These are phyloP conservation scores for Zopfochytrium polystomum DNA, from an alignment of 371 early-diverging fungal species.

Conservation along the genomic window DNA sequence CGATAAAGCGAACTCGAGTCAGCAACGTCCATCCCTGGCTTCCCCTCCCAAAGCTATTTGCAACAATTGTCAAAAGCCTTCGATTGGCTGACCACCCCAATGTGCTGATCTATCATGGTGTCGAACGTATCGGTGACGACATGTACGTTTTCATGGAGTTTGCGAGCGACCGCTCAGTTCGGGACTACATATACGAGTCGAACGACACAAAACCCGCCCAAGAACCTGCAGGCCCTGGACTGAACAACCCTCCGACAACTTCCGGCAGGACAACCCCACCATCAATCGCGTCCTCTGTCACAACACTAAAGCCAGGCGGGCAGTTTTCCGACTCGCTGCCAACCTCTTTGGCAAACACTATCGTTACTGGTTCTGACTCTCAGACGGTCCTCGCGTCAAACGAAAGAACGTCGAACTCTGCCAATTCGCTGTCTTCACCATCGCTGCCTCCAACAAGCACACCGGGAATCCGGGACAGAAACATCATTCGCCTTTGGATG, in stretches of 20 bases:
- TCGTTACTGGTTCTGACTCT: background rate
- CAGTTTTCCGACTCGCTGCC: background rate
- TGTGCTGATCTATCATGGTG: constrained; percentile 7
- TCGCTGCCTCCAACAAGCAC: too few species aligned
- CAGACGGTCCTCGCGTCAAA: too few species aligned
- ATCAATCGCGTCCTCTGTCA: too few species aligned
- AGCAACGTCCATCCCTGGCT: constrained; percentile 13
- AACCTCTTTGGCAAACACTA: too few species aligned
- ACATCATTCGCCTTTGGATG: constrained; percentile 7
- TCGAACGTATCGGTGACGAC: constrained; percentile 14
- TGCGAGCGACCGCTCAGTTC: background rate
- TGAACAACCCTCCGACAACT: too few species aligned
- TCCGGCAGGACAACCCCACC: too few species aligned
- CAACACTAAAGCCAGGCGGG: too few species aligned
- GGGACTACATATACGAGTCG: constrained; percentile 7
- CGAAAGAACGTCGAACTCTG: too few species aligned
- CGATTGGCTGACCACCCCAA: constrained; percentile 16
- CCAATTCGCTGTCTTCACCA: too few species aligned
- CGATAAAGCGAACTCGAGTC: constrained; percentile 10
- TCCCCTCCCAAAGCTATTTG: constrained; percentile 15
- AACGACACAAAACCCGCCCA: too few species aligned
- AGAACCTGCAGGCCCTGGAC: too few species aligned
- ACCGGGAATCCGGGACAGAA: constrained; percentile 17
- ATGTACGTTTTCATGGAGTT: constrained; percentile 20
- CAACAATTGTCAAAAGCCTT: constrained; percentile 15